Evolutionary conservation across 129 eudicot genomes (phyloP).

Genomic region (Flaveria sonorensis): DNA sequence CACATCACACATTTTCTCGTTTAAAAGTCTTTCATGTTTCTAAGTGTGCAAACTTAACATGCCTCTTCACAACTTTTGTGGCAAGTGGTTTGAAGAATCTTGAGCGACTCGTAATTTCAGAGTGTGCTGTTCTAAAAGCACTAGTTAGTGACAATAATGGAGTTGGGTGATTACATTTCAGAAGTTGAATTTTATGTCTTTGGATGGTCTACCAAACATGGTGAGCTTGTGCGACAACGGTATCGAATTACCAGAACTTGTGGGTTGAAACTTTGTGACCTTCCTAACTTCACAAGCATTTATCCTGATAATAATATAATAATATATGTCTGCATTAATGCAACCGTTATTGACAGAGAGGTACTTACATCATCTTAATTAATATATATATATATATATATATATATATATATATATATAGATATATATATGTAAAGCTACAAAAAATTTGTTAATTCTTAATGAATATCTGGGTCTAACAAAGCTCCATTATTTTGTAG

Average conservation of each 20-base stretch:
- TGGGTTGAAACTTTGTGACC: neutral
- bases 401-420: too few relatives aligned
- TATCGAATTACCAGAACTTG: neutral
- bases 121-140: neutral
- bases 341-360: neutral
- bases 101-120: slow-evolving; percentile 5
- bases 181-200: neutral
- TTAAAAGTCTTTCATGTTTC: neutral
- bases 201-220: neutral
- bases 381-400: too few relatives aligned
- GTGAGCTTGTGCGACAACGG: neutral
- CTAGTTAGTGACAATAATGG: neutral
- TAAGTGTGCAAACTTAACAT: neutral
- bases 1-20: neutral
- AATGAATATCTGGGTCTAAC: neutral
- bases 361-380: neutral
- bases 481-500: neutral
- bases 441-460: neutral
- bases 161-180: neutral
- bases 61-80: neutral
- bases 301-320: neutral
- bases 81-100: neutral
- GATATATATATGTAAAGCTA: too few relatives aligned
- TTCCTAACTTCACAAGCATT: neutral
- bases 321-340: neutral